Evolutionary conservation across 306 rosid species (phyloP), one percentile per base, ranked within the genome.

Genomic region (Vicia villosa): DNA sequence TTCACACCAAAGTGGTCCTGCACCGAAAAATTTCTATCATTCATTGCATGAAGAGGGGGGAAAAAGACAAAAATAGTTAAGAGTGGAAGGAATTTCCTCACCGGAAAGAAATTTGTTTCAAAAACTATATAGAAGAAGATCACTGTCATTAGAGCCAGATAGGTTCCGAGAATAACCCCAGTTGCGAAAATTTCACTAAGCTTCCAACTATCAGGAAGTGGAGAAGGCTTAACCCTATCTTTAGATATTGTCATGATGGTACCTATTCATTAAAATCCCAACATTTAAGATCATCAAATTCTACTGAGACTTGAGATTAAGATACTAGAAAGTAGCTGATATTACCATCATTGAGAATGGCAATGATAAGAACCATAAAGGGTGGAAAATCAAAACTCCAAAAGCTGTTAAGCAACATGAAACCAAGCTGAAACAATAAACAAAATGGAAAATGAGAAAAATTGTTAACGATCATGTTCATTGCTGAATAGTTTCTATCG

Each of bases 201-300:
- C 77, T 83, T 89, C 91, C 91, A 89, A 79, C 96, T 84, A 70
- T 86, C 91, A 7, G 91, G 96, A 66, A 70, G 0, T 50, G 89
- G 96, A 46, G 96, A 89, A 28, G 91, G 96, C 73, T 86, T 89
- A 42, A 89, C 91, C 59, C 89, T 82, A 26, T 89, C 96, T 73
- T 84, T 89, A 10, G 91, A 89, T 80, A 86, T 86, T 74, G 96
- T 89, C 96, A 89, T 86, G 76, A 89, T 86, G 68, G 91, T 89
- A 69, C 95, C 91, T 84, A 42, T 17, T 15, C 38, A 72, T n/a
- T 30, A 61, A 72, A 42, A 70, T 34, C 45, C 21, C 1, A 59
- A 55, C 70, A 63, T 24, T 54, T 78, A 4, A 80, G 37, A 61
- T 16, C 68, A 24, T 58, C 54, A 58, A 45, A 17, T 16, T 12